Conservation (phyloP, 371 early-diverging fungal genomes). For the Saksenaea oblongispora region DNA sequence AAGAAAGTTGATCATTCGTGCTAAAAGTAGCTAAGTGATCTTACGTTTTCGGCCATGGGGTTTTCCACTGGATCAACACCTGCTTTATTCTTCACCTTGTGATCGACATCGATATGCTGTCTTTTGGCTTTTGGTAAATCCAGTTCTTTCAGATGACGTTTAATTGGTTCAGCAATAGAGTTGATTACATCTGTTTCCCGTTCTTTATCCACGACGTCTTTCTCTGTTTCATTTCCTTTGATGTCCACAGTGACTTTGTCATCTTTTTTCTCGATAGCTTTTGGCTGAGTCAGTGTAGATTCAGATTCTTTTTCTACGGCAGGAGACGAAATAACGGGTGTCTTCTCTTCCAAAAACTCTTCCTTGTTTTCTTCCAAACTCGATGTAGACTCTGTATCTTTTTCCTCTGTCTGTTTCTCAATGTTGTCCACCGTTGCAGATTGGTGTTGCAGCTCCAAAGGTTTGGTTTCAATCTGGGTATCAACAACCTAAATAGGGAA, state of each 20-base stretch:
- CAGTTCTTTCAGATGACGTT: not conserved
- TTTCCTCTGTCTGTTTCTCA: too few relatives aligned
- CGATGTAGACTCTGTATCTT: too few relatives aligned
- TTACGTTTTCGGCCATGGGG: not conserved
- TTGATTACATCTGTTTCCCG: not conserved
- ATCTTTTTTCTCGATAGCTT: too few relatives aligned
- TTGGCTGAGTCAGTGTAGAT: too few relatives aligned
- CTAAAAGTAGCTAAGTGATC: not conserved
- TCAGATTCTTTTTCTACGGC: too few relatives aligned
- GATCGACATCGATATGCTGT: not conserved
- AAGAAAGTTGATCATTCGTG: not conserved
- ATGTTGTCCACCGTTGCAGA: not conserved
- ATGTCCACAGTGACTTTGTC: not conserved
- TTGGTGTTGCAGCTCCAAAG: not conserved
- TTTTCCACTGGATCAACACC: not conserved
- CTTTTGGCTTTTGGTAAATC: not conserved
- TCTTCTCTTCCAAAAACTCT: too few relatives aligned
- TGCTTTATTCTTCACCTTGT: not conserved
- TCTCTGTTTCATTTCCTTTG: not conserved
- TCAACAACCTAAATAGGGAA: not conserved
- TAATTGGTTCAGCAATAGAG: not conserved
- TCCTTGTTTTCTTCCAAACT: too few relatives aligned
- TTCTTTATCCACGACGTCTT: not conserved
- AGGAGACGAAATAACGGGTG: too few relatives aligned
- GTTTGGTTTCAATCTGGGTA: not conserved